Evolutionary conservation across 441 rosid species (phyloP).

Genomic region (Pelargonium cotyledonis): DNA sequence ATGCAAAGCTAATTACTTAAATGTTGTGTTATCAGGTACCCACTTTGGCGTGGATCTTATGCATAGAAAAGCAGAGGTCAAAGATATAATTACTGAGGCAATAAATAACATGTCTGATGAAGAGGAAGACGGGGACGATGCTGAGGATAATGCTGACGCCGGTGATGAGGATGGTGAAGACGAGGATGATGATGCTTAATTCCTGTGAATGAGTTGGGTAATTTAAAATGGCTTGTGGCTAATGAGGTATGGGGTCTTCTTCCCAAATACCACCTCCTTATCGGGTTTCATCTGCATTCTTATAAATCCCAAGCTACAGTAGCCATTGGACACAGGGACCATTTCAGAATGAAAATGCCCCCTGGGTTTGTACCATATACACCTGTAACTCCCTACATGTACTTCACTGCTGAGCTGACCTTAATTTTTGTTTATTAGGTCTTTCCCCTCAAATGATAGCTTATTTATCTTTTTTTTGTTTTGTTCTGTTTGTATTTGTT

Average conservation of each 20-base stretch:
- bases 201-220: slow-evolving; percentile 11
- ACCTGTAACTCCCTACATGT: slow-evolving; percentile 19
- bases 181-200: slow-evolving; percentile 34
- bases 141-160: slow-evolving; percentile 39
- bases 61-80: slow-evolving; percentile 86
- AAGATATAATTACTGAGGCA: slow-evolving; percentile 80
- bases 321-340: slow-evolving; percentile 18
- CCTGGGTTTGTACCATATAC: slow-evolving; percentile 40
- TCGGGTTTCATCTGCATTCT: slow-evolving; percentile 16
- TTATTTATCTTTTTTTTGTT: background rate
- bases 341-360: slow-evolving; percentile 19
- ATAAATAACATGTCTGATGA: slow-evolving; percentile 85
- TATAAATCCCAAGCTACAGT: slow-evolving; percentile 19
- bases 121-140: slow-evolving; percentile 58
- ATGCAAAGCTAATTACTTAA: slow-evolving; percentile 8
- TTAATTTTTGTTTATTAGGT: slow-evolving; percentile 14
- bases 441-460: slow-evolving; percentile 2
- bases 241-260: slow-evolving; percentile 18
- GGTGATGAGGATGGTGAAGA: slow-evolving; percentile 30
- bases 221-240: background rate
- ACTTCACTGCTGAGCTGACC: slow-evolving; percentile 19
- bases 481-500: slow-evolving; percentile 22
- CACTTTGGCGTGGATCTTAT: slow-evolving; percentile 67
- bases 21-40: slow-evolving; percentile 37
- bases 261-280: background rate